Percentiles rank a stretch among this genome's conserved stretches.
phyloP scores from a whole-genome alignment of 2,329 filamentous ascomycete species.

The Microcyclospora tardicrescens region DNA sequence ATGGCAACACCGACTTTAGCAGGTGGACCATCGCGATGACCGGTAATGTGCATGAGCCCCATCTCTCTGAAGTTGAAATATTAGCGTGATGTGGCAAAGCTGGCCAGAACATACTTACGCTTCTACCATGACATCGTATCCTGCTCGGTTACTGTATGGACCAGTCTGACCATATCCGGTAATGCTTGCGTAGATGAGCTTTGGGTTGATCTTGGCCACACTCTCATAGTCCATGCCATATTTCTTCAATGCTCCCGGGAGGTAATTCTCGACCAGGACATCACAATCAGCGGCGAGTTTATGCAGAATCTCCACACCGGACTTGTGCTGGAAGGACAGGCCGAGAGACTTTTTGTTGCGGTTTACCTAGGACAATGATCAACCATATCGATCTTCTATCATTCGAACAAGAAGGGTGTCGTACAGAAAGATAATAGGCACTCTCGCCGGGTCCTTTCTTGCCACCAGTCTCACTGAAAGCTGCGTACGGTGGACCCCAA shows the following conservation, averaged over 20 bases:
- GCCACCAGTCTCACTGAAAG: conserved; percentile 45
- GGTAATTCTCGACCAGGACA: conserved; percentile 91
- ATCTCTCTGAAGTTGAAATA: conserved; percentile 47
- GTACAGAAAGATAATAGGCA: conserved; percentile 83
- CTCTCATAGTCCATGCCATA: conserved; percentile 83
- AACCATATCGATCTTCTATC: not conserved
- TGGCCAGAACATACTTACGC: conserved; percentile 35
- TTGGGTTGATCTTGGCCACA: conserved; percentile 67
- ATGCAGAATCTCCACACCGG: conserved; percentile 77
- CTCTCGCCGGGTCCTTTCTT: conserved; percentile 66
- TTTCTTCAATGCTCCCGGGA: conserved; percentile 78
- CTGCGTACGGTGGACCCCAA: conserved; percentile 90
- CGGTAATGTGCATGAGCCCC: conserved; percentile 97
- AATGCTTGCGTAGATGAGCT: conserved; percentile 85
- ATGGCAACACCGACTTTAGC: conserved; percentile 97
- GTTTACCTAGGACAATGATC: conserved; percentile 56
- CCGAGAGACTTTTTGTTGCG: conserved; percentile 94
- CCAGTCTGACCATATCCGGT: conserved; percentile 96
- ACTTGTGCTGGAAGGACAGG: conserved; percentile 75
- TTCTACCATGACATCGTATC: conserved; percentile 99
- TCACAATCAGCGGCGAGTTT: conserved; percentile 74
- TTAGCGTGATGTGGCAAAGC: not conserved
- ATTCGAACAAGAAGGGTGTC: conserved; percentile 10
- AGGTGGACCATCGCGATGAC: conserved; percentile 71
- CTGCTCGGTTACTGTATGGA: conserved; percentile 72